Base-by-base conservation (phyloP, 2,329 filamentous ascomycete species). In the Arthrobotrys entomopaga region DNA sequence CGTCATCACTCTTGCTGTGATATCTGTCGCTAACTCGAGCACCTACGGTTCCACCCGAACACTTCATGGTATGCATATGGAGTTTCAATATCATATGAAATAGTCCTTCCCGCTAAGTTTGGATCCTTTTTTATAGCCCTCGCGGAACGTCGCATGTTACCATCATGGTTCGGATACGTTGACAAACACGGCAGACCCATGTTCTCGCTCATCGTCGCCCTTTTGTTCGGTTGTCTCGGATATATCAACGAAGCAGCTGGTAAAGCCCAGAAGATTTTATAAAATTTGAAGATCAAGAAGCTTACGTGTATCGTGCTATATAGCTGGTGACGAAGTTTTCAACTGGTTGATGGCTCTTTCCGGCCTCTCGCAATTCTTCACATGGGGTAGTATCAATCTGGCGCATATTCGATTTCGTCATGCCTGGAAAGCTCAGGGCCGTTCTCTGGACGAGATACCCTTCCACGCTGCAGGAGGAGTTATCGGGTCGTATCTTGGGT, bases 311-410 rank as follows among this genome's bases (percentile, higher is more conserved):
- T 29, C 13, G 16, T 43, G 16, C 50, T 19, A 10, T 63, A 13
- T 46, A 73, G 81, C 82, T 0, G 87, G 87, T 38, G 79, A 81
- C 2, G 80, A 82, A 0, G 85, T 89, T 11, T 90, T 90, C 82
- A 83, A 83, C 78, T 90, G 88, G 88, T 84, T 90, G 63, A 84
- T 92, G 46, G 86, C 90, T 0, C 85, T 93, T 19, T 91, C 89
- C 0, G 90, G 90, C 63, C 86, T 93, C 7, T 87, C 88, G 1
- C 89, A 87, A 74, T 87, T 93, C 80, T 91, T 93, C 81, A 90
- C 90, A 29, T 93, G 90, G 90, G 88, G 87, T 49, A 89, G 85
- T 70, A 87, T 89, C 79, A 89, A 87, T 80, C 81, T 87, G 1
- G 84, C 87, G 0, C 87, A 89, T 79, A 89, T 90, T 79, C 86